Evolutionary conservation across 129 eudicot species (phyloP).

Genomic region (Flaveria sonorensis): DNA sequence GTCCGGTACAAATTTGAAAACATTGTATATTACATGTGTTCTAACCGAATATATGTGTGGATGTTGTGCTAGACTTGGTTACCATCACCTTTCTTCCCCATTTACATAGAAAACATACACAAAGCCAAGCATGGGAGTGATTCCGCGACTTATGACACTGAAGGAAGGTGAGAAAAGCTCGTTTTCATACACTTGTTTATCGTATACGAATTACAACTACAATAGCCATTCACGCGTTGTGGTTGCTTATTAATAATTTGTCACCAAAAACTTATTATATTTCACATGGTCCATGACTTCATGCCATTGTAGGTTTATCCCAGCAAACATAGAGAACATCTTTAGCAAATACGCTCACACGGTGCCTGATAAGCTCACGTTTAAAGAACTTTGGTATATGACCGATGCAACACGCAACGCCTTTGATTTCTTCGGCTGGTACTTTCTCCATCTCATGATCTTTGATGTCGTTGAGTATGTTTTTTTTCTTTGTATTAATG

Average conservation of each 20-base stretch:
- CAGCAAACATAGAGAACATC: conserved; percentile 58
- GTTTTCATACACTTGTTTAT: neutral
- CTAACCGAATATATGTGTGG: neutral
- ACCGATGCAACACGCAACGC: conserved; percentile 50
- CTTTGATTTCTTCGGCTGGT: conserved; percentile 67
- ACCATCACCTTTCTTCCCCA: conserved; percentile 64
- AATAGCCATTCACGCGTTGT: too few relatives aligned
- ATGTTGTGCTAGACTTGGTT: conserved; percentile 56
- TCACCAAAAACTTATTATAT: neutral
- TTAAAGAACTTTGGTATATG: conserved; percentile 61
- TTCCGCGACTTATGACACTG: conserved; percentile 59
- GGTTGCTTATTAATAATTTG: neutral
- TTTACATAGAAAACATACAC: conserved; percentile 62
- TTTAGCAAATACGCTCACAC: conserved; percentile 56
- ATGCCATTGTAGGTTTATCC: conserved; percentile 42
- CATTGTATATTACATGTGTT: neutral
- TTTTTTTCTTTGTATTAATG: neutral
- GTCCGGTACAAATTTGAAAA: too few relatives aligned
- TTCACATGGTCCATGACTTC: neutral
- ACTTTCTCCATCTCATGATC: conserved; percentile 5
- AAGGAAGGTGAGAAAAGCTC: conserved; percentile 59
- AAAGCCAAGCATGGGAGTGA: conserved; percentile 75
- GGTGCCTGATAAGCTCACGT: conserved; percentile 52
- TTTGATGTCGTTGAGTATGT: neutral
- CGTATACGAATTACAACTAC: neutral